phyloP scores from a whole-genome alignment of 1,139 yeast species.

The Sugiyamaella castrensis region DNA sequence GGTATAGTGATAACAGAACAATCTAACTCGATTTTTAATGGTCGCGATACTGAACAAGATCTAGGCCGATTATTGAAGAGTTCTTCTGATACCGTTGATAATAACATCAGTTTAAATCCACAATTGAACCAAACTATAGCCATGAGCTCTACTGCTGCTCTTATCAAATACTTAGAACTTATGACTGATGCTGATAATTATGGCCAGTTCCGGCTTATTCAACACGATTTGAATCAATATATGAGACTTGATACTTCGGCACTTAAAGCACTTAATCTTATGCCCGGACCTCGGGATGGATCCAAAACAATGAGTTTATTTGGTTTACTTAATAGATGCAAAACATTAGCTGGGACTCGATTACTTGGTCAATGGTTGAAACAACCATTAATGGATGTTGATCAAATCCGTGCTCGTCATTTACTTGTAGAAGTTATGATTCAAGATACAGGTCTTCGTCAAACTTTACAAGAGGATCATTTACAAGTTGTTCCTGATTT shows the following conservation, averaged over 20 bases:
- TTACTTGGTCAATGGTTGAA: slow-evolving; percentile 90
- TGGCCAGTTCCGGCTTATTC: slow-evolving; percentile 53
- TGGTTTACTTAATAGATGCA: slow-evolving; percentile 83
- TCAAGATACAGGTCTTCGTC: slow-evolving; percentile 62
- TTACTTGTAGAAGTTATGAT: slow-evolving; percentile 66
- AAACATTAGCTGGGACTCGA: slow-evolving; percentile 81
- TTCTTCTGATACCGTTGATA: slow-evolving; percentile 3
- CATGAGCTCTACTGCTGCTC: slow-evolving; percentile 56
- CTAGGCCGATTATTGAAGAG: slow-evolving; percentile 56
- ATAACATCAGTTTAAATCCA: slow-evolving; percentile 53
- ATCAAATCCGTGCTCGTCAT: slow-evolving; percentile 65
- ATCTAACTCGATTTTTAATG: slow-evolving; percentile 54
- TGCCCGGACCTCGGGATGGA: slow-evolving; percentile 57
- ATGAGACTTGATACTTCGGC: slow-evolving; percentile 93
- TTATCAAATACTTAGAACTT: slow-evolving; percentile 61
- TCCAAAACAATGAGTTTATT: slow-evolving; percentile 62
- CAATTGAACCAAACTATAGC: slow-evolving; percentile 49
- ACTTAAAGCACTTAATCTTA: slow-evolving; percentile 77
- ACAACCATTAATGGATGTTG: slow-evolving; percentile 75
- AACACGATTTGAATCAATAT: slow-evolving; percentile 68
- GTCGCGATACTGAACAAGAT: slow-evolving; percentile 70
- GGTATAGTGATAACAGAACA: slow-evolving; percentile 66
- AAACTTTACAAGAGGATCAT: slow-evolving; percentile 63
- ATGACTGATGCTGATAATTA: slow-evolving; percentile 50
- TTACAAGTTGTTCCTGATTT: slow-evolving; percentile 79